These are phyloP conservation scores for Cryomyces minteri DNA, from an alignment of 495 filamentous ascomycete species.

Conservation along the genomic window DNA sequence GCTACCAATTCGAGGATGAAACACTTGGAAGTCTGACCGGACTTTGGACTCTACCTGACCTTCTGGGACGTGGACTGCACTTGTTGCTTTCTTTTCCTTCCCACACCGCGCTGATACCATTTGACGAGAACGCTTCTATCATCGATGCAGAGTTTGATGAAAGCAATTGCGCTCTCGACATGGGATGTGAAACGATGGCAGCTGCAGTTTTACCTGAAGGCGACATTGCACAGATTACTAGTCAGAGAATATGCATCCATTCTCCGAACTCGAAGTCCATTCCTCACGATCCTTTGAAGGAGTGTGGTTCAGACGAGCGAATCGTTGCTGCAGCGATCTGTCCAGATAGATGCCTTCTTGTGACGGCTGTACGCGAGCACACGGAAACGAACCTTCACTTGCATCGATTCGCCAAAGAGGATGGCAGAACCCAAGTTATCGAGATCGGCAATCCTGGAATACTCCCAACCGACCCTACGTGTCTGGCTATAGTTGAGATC, in stretches of 20 bases:
- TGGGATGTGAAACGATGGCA: constrained; percentile 9
- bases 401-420: neutral
- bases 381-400: neutral
- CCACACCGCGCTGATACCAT: constrained; percentile 1
- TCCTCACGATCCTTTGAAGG: neutral
- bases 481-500: neutral
- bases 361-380: neutral
- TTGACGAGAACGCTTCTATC: no score
- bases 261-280: neutral
- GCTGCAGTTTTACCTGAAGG: constrained; percentile 2
- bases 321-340: constrained; percentile 7
- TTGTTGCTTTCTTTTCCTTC: constrained; percentile 6
- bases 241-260: constrained; percentile 1
- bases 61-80: neutral
- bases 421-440: neutral
- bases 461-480: neutral
- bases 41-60: constrained; percentile 10
- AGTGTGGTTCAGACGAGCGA: neutral
- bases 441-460: neutral
- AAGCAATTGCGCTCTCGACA: constrained; percentile 2
- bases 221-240: constrained; percentile 13
- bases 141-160: constrained; percentile 1
- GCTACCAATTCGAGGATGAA: constrained; percentile 1
- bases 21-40: constrained; percentile 3
- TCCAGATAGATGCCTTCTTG: neutral